Evolutionary conservation across 257 asterid genomes (phyloP).

Genomic region (Osmanthus fragrans): DNA sequence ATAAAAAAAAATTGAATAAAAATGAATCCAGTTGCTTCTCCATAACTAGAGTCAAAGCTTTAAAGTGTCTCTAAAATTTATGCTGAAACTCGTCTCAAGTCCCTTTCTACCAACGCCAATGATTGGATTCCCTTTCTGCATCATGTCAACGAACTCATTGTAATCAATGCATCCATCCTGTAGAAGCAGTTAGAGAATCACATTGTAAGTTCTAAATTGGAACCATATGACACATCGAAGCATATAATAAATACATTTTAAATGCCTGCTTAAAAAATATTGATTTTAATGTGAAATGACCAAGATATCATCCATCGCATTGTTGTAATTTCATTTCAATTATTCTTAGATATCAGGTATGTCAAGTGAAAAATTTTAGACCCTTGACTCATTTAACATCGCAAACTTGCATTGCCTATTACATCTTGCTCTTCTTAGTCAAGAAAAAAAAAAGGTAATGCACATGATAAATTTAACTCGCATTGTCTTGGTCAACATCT

Average conservation of each 20-base stretch:
- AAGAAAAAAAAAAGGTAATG: no score
- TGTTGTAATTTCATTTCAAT: neutral
- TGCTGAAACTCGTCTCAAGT: conserved; percentile 41
- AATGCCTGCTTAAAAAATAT: neutral
- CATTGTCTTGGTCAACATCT: neutral
- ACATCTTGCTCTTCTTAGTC: neutral
- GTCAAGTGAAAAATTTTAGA: neutral
- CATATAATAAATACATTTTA: neutral
- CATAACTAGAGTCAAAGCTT: conserved; percentile 26
- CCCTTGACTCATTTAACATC: neutral
- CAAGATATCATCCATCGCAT: neutral
- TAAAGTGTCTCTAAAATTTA: conserved; percentile 38
- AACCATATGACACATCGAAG: neutral
- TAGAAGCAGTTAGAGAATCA: neutral
- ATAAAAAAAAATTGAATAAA: neutral
- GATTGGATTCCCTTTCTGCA: conserved; percentile 44
- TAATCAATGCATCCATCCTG: conserved; percentile 31
- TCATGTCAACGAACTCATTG: conserved; percentile 51
- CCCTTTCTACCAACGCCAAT: conserved; percentile 35
- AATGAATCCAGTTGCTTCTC: neutral
- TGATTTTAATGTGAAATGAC: neutral
- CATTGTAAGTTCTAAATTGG: neutral
- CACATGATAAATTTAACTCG: neutral
- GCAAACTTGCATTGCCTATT: neutral
- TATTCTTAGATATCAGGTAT: no score